Base-by-base conservation (phyloP, 306 rosid species). In the Cicer chorassanicum region DNA sequence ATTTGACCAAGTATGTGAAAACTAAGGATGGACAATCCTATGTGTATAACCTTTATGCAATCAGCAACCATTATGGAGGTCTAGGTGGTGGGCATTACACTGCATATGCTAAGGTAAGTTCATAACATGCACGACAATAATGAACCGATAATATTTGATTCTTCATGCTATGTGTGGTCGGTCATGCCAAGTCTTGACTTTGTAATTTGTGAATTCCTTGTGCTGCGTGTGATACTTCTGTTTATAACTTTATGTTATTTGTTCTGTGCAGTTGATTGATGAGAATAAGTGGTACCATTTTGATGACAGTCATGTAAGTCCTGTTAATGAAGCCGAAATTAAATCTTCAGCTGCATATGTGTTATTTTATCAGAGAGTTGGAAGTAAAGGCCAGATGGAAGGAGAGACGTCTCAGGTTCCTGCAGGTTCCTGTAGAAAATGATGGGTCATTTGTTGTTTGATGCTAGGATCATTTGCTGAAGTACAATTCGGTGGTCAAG, bases 41-140 rank as follows among this genome's bases (percentile, higher is more conserved):
- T 50, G 41, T 84, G 36, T 95, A 92, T 68, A 83, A 95, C 80
- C 89, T 95, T 41, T 95, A 92, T 76, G 97, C 99, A 72, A 81
- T 95, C 82, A 95, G 98, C 91, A 95, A 95, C 84, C 99, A 95
- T 81, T 92, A 95, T 68, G 99, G 99, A 19, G 98, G 98, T 81
- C 88, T 95, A 44, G 99, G 98, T 19, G 96, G 99, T 34, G 99
- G 99, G 68, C 99, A 95, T 82, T 92, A 95, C 86, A 89, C 99
- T 75, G 99, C 99, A 3, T 92, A 92, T 72, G 91, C 92, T 1
- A 92, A 95, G 98, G 99, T 92, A 66, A 67, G 6, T 43, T 79
- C 16, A 12, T 51, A 45, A 65, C 57, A 8, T 64, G 71, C 11
- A 60, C 14, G 49, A 0, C 11, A 11, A 41, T 38, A 9, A 29